These are phyloP conservation scores for Aspergillus nanangensis DNA, from an alignment of 495 filamentous ascomycete genomes.

Conservation along the genomic window DNA sequence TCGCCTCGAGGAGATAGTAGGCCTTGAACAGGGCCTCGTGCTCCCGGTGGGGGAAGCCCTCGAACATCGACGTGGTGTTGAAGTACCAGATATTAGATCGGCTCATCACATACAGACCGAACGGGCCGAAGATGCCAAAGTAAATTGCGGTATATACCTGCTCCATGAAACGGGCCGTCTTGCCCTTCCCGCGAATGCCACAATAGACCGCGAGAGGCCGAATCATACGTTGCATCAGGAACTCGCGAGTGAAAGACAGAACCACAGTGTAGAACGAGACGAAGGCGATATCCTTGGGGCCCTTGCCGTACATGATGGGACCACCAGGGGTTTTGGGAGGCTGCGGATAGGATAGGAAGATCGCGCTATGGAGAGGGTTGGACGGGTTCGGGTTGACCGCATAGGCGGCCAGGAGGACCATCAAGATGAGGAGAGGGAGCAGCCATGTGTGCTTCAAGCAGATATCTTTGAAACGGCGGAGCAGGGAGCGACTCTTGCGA, in stretches of 20 bases:
- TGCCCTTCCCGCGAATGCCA: conserved; percentile 69
- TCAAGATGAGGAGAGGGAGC: conserved; percentile 67
- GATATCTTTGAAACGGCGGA: conserved; percentile 62
- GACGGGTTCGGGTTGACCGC: conserved; percentile 71
- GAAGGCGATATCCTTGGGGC: conserved; percentile 76
- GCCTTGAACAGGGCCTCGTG: conserved; percentile 90
- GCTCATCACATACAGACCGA: conserved; percentile 89
- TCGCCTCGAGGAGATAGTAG: conserved; percentile 92
- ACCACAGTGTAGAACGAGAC: conserved; percentile 88
- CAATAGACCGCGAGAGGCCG: conserved; percentile 68
- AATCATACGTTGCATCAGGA: conserved; percentile 90
- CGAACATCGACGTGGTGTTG: conserved; percentile 88
- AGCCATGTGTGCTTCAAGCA: conserved; percentile 76
- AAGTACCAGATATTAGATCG: conserved; percentile 96
- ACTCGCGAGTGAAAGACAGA: conserved; percentile 90
- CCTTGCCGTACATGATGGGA: conserved; percentile 83
- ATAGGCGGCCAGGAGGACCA: conserved; percentile 62
- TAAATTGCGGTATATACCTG: conserved; percentile 97
- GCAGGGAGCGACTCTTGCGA: conserved; percentile 52
- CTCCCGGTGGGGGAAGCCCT: conserved; percentile 80
- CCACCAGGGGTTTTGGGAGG: conserved; percentile 49
- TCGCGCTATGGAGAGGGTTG: conserved; percentile 80
- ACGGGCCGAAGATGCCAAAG: conserved; percentile 79
- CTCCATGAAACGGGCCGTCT: conserved; percentile 94
- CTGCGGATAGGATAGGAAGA: conserved; percentile 91